Percentiles rank a stretch among this genome's conserved stretches.
Conservation (phyloP, 495 filamentous ascomycete genomes). For the Xylaria palmicola region DNA sequence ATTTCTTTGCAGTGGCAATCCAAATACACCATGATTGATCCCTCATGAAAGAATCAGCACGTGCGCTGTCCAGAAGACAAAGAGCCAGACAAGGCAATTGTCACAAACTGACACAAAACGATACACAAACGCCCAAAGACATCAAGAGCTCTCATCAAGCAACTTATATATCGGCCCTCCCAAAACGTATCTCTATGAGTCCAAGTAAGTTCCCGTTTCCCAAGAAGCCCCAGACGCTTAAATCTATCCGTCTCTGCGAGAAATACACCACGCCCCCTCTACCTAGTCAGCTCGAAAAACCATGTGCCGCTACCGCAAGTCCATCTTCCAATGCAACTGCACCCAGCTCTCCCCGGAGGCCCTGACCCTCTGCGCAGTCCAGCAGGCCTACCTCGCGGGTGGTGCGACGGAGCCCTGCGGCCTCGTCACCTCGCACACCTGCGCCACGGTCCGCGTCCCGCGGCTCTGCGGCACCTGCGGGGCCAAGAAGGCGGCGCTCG, state of each 20-base stretch:
- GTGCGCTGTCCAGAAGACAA: too few relatives aligned
- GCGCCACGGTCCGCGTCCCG: background rate
- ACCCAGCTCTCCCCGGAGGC: background rate
- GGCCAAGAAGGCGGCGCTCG: background rate
- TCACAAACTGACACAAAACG: too few relatives aligned
- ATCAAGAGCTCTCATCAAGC: too few relatives aligned
- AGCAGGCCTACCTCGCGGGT: background rate
- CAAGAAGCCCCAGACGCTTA: background rate
- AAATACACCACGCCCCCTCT: too few relatives aligned
- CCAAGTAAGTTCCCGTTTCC: background rate
- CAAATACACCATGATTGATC: too few relatives aligned
- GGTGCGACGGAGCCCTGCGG: background rate
- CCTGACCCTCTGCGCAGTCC: background rate
- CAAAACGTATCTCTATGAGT: background rate
- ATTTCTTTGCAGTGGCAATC: too few relatives aligned
- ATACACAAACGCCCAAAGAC: too few relatives aligned
- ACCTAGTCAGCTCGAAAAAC: background rate
- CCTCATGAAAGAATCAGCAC: too few relatives aligned
- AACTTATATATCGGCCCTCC: too few relatives aligned
- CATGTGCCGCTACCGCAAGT: conserved; percentile 17
- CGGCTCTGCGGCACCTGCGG: background rate
- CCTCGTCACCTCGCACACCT: background rate
- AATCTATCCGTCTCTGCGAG: too few relatives aligned
- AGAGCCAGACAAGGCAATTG: too few relatives aligned
- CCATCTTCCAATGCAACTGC: conserved; percentile 11